Percentiles rank a stretch among this genome's conserved stretches.
phyloP scores from a whole-genome alignment of 2,329 filamentous ascomycete species.

The Penicillium brasilianum region DNA sequence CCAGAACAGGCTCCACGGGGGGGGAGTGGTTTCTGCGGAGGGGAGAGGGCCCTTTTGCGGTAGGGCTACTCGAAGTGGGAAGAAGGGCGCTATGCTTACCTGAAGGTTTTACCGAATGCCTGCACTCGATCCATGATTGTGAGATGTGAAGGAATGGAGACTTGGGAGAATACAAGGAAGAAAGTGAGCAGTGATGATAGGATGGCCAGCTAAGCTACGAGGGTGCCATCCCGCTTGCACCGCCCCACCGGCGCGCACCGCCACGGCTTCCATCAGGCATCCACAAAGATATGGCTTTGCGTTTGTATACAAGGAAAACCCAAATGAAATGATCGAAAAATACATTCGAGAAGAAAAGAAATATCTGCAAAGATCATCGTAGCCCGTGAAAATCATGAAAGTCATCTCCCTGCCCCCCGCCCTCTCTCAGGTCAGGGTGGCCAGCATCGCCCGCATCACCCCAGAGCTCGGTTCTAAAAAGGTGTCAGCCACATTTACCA shows the following conservation, averaged over 20 bases:
- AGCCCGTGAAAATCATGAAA: slow-evolving; percentile 14
- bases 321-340: background rate
- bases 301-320: slow-evolving; percentile 2
- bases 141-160: slow-evolving; percentile 3
- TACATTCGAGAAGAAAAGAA: slow-evolving; percentile 8
- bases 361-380: slow-evolving; percentile 13
- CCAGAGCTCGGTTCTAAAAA: slow-evolving; percentile 65
- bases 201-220: slow-evolving; percentile 22
- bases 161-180: slow-evolving; percentile 9
- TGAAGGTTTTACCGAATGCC: slow-evolving; percentile 73
- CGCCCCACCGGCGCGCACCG: slow-evolving; percentile 33
- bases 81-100: slow-evolving; percentile 52
- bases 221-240: slow-evolving; percentile 28
- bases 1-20: slow-evolving; percentile 14
- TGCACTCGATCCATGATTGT: slow-evolving; percentile 70
- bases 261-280: slow-evolving; percentile 31
- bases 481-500: slow-evolving; percentile 15
- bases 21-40: background rate
- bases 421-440: slow-evolving; percentile 64
- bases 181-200: slow-evolving; percentile 17
- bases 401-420: slow-evolving; percentile 1
- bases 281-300: slow-evolving; percentile 10
- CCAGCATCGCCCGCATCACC: slow-evolving; percentile 71
- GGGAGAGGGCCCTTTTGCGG: slow-evolving; percentile 7
- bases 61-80: slow-evolving; percentile 6